A percentile compares a stretch with the other conserved stretches of the same genome.
Conservation (phyloP, 768 basidiomycete species). For the Strobilomyces confusus region DNA sequence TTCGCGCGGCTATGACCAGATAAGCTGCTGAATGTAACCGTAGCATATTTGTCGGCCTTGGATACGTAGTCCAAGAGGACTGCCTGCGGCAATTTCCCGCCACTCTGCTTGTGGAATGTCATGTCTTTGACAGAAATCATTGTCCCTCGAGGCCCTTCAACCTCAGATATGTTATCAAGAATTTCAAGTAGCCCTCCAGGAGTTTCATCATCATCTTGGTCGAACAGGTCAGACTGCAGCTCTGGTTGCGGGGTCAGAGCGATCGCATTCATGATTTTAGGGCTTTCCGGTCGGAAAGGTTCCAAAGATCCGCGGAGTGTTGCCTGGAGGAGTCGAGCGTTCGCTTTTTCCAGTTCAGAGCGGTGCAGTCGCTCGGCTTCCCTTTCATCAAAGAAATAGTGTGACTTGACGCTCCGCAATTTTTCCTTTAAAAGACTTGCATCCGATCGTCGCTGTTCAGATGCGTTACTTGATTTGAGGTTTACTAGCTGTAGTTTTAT, state of each 20-base stretch:
- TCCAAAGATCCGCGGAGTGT: slow-evolving; percentile 32
- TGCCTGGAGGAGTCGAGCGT: slow-evolving; percentile 42
- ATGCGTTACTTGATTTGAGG: slow-evolving; percentile 35
- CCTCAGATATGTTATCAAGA: slow-evolving; percentile 60
- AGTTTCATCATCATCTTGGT: slow-evolving; percentile 46
- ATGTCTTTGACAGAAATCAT: slow-evolving; percentile 63
- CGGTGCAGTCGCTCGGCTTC: slow-evolving; percentile 61
- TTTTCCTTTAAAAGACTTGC: slow-evolving; percentile 41
- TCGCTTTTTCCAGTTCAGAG: slow-evolving; percentile 48
- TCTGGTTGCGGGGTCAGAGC: not conserved
- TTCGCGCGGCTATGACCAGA: slow-evolving; percentile 73
- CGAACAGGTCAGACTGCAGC: slow-evolving; percentile 44
- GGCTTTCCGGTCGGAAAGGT: not conserved
- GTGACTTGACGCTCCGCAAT: slow-evolving; percentile 43
- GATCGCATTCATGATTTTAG: not conserved
- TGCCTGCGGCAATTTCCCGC: slow-evolving; percentile 75
- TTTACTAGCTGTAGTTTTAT: slow-evolving; percentile 55
- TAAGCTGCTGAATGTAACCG: slow-evolving; percentile 59
- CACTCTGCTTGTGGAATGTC: slow-evolving; percentile 78
- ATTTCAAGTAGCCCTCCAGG: slow-evolving; percentile 67
- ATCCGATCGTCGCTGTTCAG: slow-evolving; percentile 24
- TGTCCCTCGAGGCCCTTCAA: slow-evolving; percentile 51
- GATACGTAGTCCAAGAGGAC: slow-evolving; percentile 64
- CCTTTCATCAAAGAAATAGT: slow-evolving; percentile 69
- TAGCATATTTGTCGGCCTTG: slow-evolving; percentile 72